A percentile compares a stretch with the other conserved stretches of the same genome.
Conservation (phyloP, 371 early-diverging fungal genomes). For the Mucor saturninus region DNA sequence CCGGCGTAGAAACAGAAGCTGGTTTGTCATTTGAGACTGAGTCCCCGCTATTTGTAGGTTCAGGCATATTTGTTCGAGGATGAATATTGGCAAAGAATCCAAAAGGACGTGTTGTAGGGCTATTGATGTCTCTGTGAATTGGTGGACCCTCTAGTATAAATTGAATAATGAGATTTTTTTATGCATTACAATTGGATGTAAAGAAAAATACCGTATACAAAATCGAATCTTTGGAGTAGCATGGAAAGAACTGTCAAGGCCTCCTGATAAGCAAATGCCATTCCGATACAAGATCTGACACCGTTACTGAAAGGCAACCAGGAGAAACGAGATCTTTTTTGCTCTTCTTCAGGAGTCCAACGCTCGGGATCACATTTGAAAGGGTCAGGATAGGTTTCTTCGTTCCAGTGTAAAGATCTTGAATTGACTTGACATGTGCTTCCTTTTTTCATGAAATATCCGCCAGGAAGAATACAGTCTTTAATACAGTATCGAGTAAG, state of each 20-base stretch:
- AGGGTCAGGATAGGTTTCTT: constrained; percentile 52
- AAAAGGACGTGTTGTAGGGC: constrained; percentile 46
- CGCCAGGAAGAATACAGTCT: constrained; percentile 57
- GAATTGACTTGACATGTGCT: constrained; percentile 28
- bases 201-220: constrained; percentile 32
- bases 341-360: constrained; percentile 58
- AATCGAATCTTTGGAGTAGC: constrained; percentile 47
- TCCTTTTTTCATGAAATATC: constrained; percentile 37
- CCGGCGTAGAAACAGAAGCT: background rate
- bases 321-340: constrained; percentile 53
- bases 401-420: constrained; percentile 50
- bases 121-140: constrained; percentile 34
- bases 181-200: no score
- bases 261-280: constrained; percentile 65
- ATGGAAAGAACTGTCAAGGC: constrained; percentile 60
- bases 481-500: constrained; percentile 54
- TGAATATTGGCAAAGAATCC: constrained; percentile 41
- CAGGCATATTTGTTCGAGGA: constrained; percentile 46
- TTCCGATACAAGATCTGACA: constrained; percentile 49
- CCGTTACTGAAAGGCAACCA: constrained; percentile 65
- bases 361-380: constrained; percentile 60
- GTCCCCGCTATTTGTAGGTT: no score
- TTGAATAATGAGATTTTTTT: no score
- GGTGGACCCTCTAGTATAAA: constrained; percentile 27
- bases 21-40: no score